These are phyloP conservation scores for Podospora bellae-mahoneyi DNA, from an alignment of 495 filamentous ascomycete species.

Conservation along the genomic window DNA sequence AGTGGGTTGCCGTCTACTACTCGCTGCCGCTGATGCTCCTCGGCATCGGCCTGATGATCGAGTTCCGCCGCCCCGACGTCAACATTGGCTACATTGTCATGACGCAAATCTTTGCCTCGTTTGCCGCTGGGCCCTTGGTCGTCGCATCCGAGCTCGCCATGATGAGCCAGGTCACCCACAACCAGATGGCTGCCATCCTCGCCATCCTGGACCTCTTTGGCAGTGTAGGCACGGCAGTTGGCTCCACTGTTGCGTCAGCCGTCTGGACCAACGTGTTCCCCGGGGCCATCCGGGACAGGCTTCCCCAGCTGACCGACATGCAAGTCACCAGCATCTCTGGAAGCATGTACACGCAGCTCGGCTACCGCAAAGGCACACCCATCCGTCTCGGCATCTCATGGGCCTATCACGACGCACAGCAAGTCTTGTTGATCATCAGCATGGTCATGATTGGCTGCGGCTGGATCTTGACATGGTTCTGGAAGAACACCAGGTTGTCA, in stretches of 20 bases:
- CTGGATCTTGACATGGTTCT: constrained; percentile 43
- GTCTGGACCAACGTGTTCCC: constrained; percentile 64
- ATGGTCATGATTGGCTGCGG: constrained; percentile 45
- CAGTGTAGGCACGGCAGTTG: constrained; percentile 61
- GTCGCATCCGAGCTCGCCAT: constrained; percentile 62
- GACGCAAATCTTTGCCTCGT: constrained; percentile 74
- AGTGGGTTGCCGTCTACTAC: constrained; percentile 60
- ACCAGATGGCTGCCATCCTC: constrained; percentile 61
- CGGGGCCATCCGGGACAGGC: constrained; percentile 45
- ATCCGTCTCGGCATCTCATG: constrained; percentile 50
- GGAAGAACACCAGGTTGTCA: constrained; percentile 54
- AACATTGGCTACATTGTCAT: constrained; percentile 62
- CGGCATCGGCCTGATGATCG: constrained; percentile 65
- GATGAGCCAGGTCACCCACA: constrained; percentile 59
- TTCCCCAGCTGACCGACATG: constrained; percentile 49
- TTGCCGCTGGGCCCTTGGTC: constrained; percentile 56
- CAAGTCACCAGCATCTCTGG: constrained; percentile 51
- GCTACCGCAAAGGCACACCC: constrained; percentile 49
- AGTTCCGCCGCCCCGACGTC: constrained; percentile 39
- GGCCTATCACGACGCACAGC: constrained; percentile 54
- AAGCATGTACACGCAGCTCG: constrained; percentile 48
- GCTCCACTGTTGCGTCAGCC: constrained; percentile 54
- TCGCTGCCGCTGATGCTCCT: constrained; percentile 62
- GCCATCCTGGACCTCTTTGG: constrained; percentile 59
- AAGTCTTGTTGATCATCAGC: constrained; percentile 50